Evolutionary conservation across 371 early-diverging fungal genomes (phyloP), one percentile per base, ranked within the genome.

Genomic region (Saksenaea oblongispora): DNA sequence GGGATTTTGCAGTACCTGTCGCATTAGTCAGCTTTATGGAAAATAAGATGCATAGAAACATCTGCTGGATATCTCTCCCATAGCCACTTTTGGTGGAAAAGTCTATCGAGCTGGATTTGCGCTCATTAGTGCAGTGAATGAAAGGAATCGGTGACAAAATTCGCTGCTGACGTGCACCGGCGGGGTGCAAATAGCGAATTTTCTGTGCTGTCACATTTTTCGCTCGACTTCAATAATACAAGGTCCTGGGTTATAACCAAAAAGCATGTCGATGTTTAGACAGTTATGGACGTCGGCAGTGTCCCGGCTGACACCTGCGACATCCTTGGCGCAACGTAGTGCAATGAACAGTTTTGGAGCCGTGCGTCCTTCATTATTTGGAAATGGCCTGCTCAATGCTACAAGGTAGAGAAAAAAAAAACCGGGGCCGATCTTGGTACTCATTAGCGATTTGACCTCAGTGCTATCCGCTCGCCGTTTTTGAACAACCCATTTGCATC

Each of bases 401-500:
- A n/a, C 53, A 60, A 51, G 31, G 53, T 60, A 62, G 18, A 53
- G 41, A 15, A 15, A 54, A 26, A 35, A 17, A 56, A 55, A 36
- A 37, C 28, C n/a, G 17, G 8, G 14, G 9, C 31, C 14, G 24
- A 8, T 22, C 31, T 2, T 18, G 31, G 9, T 35, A 55, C 34
- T 55, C 8, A 35, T 2, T 55, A n/a, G 15, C n/a, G 3, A n/a
- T 55, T 31, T 31, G 3, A 31, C 14, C 35, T 55, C 56, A 34
- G 34, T n/a, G 31, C 56, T 26, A 28, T 55, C 31, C 35, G 56
- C 27, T 26, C 56, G 14, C 56, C 56, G 24, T 22, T 59, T 44
- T 5, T 53, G 61, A 53, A 35, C 54, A 66, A 55, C 54, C 67
- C 64, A 28, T 69, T 71, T 55, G 65, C 70, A 56, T 61, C 71